Conservation (phyloP, 352 stramenopile species). For the Phytophthora pisi region DNA sequence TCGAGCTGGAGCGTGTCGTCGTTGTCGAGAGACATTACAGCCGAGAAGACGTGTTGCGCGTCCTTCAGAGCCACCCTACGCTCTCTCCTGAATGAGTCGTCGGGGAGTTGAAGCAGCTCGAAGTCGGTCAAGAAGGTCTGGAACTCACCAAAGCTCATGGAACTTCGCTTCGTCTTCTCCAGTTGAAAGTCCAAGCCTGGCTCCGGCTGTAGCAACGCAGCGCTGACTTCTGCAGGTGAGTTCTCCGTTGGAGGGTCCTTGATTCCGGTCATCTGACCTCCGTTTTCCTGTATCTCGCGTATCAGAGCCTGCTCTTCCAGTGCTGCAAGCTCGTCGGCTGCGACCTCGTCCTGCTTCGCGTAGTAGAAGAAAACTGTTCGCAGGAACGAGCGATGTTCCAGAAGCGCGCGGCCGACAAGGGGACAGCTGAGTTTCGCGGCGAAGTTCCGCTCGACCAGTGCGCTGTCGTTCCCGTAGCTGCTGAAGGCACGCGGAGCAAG, state of each 20-base stretch:
- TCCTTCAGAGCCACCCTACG: constrained; percentile 26
- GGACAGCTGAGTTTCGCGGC: constrained; percentile 47
- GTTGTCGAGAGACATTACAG: constrained; percentile 60
- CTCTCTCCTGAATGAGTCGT: neutral
- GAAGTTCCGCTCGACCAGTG: constrained; percentile 44
- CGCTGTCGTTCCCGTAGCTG: constrained; percentile 13
- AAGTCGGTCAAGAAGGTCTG: constrained; percentile 45
- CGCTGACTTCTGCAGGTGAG: neutral
- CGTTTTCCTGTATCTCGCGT: constrained; percentile 20
- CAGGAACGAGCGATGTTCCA: constrained; percentile 66
- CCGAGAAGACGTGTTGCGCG: constrained; percentile 47
- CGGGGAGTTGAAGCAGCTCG: constrained; percentile 22
- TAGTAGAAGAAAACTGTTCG: constrained; percentile 62
- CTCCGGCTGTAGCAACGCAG: constrained; percentile 8
- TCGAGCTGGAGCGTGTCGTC: constrained; percentile 58
- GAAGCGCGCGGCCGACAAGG: constrained; percentile 45
- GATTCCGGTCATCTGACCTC: neutral
- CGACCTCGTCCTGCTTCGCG: constrained; percentile 47
- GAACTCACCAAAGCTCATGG: constrained; percentile 61
- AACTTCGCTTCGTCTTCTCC: constrained; percentile 60
- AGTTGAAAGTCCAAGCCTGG: constrained; percentile 40
- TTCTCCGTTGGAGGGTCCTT: constrained; percentile 9
- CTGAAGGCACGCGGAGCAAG: constrained; percentile 33
- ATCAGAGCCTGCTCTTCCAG: constrained; percentile 25
- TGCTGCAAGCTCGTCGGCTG: constrained; percentile 22